Conservation (phyloP, 345 rosid genomes). For the Abelmoschus esculentus region DNA sequence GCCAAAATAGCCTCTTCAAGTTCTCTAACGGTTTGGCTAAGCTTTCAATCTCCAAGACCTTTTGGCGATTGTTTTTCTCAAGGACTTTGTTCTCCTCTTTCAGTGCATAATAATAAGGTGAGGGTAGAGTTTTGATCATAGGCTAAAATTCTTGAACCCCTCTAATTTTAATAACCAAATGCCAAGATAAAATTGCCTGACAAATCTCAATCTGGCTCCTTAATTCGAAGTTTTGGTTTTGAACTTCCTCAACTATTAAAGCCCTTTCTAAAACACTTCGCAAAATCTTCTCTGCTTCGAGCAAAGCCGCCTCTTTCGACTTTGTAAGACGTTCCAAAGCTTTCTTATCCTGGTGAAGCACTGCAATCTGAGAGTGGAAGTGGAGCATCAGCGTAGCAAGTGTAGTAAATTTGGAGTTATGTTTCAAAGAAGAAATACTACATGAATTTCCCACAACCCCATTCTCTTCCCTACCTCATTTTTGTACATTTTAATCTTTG, state of each 20-base stretch:
- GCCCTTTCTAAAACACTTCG: conserved; percentile 86
- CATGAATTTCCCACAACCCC: neutral
- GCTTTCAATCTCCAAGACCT: conserved; percentile 84
- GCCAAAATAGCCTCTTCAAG: conserved; percentile 80
- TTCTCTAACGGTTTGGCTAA: conserved; percentile 66
- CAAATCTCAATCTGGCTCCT: conserved; percentile 83
- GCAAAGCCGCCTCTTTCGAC: conserved; percentile 72
- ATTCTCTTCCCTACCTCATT: conserved; percentile 41
- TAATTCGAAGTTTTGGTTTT: conserved; percentile 81
- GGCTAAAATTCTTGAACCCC: neutral
- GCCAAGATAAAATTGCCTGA: conserved; percentile 35
- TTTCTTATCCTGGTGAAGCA: conserved; percentile 70
- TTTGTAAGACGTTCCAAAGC: conserved; percentile 89
- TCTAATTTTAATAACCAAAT: neutral
- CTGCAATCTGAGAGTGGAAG: conserved; percentile 38
- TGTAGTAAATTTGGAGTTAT: neutral
- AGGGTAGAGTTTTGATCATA: neutral
- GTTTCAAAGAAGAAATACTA: neutral
- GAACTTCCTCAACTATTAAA: conserved; percentile 88
- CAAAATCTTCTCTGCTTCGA: conserved; percentile 86
- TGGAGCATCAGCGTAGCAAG: conserved; percentile 1
- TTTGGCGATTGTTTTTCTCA: conserved; percentile 90
- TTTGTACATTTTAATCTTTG: conserved; percentile 68
- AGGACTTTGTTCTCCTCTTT: conserved; percentile 89
- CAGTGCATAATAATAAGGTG: neutral